Evolutionary conservation across 176 grass and related monocot species (phyloP), one percentile per base, ranked within the genome.

Genomic region (Miscanthus lutarioriparius): DNA sequence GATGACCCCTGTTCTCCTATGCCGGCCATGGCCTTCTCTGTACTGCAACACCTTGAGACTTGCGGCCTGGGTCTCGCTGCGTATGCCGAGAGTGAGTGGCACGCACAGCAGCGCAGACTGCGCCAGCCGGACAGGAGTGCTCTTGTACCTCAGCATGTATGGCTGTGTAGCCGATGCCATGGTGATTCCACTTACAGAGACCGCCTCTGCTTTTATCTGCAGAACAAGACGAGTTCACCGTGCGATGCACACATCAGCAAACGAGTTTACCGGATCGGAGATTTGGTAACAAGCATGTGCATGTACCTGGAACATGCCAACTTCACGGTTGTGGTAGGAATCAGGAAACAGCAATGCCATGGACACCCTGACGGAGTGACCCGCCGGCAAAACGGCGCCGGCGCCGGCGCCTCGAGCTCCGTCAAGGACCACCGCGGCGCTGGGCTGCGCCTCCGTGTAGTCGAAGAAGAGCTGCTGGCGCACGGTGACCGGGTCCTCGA

Each of bases 291-390:
- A 45, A 64, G 4, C 20, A 26, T 6, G 12, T 12, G n/a, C 23
- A 27, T 23, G 7, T 81, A 90, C 88, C 88, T 86, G 79, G 84
- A 90, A 79, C 74, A 90, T 70, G 67, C 88, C 45, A 40, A 90
- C 62, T 37, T 90, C 74, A 0, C 59, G 84, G 11, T 90, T 90
- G 74, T 86, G 74, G 7, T 79, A 76, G 54, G 74, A 90, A 53
- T 86, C 67, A 1, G 79, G 83, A 7, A 90, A 33, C 49, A 82
- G 22, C 73, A 90, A 11, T 7, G 56, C 56, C 79, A 90, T 40
- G 0, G 88, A 86, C 15, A 90, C 83, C 33, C 20, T 82, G 19
- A 86, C 83, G 6, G 36, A 44, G 22, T 90, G 83, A 1, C 79
- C 79, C 1, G 67, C 63, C 11, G 82, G 87, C 47, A 81, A 49